Conservation (phyloP, 1,139 yeast genomes). For the Kurtzmaniella natalensis region DNA sequence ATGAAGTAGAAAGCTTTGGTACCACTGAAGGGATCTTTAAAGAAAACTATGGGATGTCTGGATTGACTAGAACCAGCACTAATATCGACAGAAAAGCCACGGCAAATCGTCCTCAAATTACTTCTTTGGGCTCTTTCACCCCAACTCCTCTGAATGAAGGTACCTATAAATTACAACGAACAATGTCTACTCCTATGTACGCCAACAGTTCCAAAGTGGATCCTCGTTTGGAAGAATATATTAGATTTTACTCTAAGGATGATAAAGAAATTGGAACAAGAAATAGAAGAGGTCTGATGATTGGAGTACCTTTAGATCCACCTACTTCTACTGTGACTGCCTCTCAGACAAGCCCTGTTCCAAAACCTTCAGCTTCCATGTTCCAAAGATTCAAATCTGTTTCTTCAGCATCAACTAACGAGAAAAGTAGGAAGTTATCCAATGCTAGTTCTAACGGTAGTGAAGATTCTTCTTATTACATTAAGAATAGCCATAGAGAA, state of each 20-base stretch:
- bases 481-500: too few relatives aligned
- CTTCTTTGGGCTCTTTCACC: too few relatives aligned
- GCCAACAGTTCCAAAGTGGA: slow-evolving; percentile 25
- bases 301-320: background rate
- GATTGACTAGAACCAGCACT: slow-evolving; percentile 5
- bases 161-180: slow-evolving; percentile 10
- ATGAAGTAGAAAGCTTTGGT: background rate
- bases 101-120: background rate
- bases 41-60: slow-evolving; percentile 15
- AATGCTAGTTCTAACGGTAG: slow-evolving; percentile 20
- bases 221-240: slow-evolving; percentile 55
- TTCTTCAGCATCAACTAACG: slow-evolving; percentile 3
- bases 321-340: background rate
- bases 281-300: slow-evolving; percentile 1
- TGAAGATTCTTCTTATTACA: slow-evolving; percentile 27
- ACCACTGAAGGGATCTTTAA: slow-evolving; percentile 41
- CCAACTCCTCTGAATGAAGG: too few relatives aligned
- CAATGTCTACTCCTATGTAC: slow-evolving; percentile 16
- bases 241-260: slow-evolving; percentile 45
- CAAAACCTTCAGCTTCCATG: slow-evolving; percentile 5
- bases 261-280: slow-evolving; percentile 11
- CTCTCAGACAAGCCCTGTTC: slow-evolving; percentile 6
- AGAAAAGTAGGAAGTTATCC: background rate
- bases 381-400: slow-evolving; percentile 7
- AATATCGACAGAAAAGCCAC: slow-evolving; percentile 2